Evolutionary conservation across 179 eudicot genomes (phyloP).

Genomic region (Beta corolliflora): DNA sequence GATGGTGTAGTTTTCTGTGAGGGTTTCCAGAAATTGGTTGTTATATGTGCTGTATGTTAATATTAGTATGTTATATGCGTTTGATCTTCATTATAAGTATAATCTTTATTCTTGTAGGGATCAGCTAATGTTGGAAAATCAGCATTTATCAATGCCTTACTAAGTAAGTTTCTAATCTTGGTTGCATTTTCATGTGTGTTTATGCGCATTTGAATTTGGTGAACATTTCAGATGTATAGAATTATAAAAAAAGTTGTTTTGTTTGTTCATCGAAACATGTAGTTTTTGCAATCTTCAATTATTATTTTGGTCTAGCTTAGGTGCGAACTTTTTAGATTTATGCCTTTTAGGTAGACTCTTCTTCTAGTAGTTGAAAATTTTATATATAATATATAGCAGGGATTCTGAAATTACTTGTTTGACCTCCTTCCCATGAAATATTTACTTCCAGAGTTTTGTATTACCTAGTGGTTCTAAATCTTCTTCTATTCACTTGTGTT

Average conservation of each 20-base stretch:
- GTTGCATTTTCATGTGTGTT: neutral
- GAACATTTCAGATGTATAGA: neutral
- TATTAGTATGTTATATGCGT: neutral
- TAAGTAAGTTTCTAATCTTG: constrained; percentile 57
- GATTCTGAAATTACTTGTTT: neutral
- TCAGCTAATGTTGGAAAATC: constrained; percentile 98
- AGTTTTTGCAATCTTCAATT: neutral
- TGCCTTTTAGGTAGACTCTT: neutral
- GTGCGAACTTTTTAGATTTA: neutral
- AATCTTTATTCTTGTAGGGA: constrained; percentile 53
- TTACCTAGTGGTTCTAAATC: neutral
- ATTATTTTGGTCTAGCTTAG: neutral
- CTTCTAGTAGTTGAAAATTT: neutral
- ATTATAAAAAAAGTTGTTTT: neutral
- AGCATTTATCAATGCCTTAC: constrained; percentile 88
- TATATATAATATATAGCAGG: neutral
- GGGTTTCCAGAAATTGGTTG: neutral
- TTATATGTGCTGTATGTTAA: neutral
- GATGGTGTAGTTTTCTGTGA: neutral
- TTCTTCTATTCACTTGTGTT: neutral
- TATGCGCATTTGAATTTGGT: neutral
- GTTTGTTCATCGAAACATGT: neutral
- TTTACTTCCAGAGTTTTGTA: neutral
- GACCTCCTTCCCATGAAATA: neutral
- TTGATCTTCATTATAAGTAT: neutral